Percentiles rank a stretch among this genome's conserved stretches.
Evolutionary conservation across 129 eudicot genomes (phyloP).

Genomic region (Escallonia rubra): DNA sequence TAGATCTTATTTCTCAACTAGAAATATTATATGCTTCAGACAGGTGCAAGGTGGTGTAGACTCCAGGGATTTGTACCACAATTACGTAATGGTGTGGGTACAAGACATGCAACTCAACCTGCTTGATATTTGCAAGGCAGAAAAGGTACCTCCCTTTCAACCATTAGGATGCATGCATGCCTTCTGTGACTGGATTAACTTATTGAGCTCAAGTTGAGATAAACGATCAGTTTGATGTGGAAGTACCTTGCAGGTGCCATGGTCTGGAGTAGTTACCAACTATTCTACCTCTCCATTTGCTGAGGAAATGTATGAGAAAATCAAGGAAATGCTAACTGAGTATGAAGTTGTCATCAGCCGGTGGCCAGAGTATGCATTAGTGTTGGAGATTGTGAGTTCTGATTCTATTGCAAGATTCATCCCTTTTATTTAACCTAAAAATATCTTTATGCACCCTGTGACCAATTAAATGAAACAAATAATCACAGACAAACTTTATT

Average conservation of each 20-base stretch:
- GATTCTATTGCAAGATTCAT: constrained; percentile 1
- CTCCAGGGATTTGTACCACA: constrained; percentile 63
- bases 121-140: constrained; percentile 84
- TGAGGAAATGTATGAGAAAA: constrained; percentile 67
- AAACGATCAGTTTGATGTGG: background rate
- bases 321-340: constrained; percentile 50
- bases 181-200: background rate
- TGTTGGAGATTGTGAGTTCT: constrained; percentile 77
- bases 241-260: constrained; percentile 46
- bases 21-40: constrained; percentile 31
- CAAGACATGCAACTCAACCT: constrained; percentile 79
- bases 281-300: constrained; percentile 91
- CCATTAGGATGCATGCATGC: background rate
- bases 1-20: background rate
- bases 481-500: too few species aligned
- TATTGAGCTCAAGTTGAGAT: background rate
- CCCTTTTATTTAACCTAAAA: background rate
- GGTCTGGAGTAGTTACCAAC: constrained; percentile 79
- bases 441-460: background rate
- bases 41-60: constrained; percentile 68
- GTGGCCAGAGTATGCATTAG: constrained; percentile 84
- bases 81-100: constrained; percentile 86
- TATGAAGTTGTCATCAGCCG: constrained; percentile 80
- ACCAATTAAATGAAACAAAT: too few species aligned
- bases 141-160: constrained; percentile 43